A percentile compares a stretch with the other conserved stretches of the same genome.
These are phyloP conservation scores for Bremia lactucae DNA, from an alignment of 352 stramenopile genomes.

Conservation along the genomic window DNA sequence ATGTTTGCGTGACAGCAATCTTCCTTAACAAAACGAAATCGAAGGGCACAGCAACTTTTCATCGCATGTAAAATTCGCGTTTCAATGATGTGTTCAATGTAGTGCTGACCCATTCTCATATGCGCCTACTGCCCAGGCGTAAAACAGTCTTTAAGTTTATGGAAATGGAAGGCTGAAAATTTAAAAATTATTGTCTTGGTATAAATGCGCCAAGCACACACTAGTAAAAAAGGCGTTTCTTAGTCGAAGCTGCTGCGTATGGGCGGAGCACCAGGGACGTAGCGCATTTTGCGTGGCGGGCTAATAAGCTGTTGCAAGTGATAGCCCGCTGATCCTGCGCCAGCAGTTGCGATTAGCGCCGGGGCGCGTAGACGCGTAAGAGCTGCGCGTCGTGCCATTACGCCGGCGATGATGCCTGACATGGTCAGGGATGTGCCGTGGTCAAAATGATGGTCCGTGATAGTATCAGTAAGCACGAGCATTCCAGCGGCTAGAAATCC, in stretches of 20 bases:
- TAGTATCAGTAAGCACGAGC: slow-evolving; percentile 56
- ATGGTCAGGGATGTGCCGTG: slow-evolving; percentile 60
- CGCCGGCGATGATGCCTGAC: slow-evolving; percentile 50
- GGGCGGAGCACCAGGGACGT: slow-evolving; percentile 37
- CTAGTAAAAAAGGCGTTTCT: no score
- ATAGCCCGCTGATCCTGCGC: slow-evolving; percentile 53
- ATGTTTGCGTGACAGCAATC: no score
- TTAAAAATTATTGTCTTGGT: no score
- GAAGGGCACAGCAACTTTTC: no score
- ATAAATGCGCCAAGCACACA: no score
- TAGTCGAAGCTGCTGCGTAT: slow-evolving; percentile 25
- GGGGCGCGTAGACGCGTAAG: slow-evolving; percentile 34
- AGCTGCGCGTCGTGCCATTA: slow-evolving; percentile 44
- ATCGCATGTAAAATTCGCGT: no score
- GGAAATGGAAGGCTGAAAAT: no score
- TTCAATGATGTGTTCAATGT: no score
- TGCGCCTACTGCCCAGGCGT: no score
- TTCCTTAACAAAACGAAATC: no score
- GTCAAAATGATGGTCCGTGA: slow-evolving; percentile 59
- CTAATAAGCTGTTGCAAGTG: slow-evolving; percentile 58
- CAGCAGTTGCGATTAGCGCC: slow-evolving; percentile 32
- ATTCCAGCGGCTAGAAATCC: slow-evolving; percentile 56
- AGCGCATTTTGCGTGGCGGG: slow-evolving; percentile 41
- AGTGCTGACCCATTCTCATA: no score
- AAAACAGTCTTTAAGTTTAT: no score